phyloP scores from a whole-genome alignment of 164 flowering plant species.

The Warburgia ugandensis region DNA sequence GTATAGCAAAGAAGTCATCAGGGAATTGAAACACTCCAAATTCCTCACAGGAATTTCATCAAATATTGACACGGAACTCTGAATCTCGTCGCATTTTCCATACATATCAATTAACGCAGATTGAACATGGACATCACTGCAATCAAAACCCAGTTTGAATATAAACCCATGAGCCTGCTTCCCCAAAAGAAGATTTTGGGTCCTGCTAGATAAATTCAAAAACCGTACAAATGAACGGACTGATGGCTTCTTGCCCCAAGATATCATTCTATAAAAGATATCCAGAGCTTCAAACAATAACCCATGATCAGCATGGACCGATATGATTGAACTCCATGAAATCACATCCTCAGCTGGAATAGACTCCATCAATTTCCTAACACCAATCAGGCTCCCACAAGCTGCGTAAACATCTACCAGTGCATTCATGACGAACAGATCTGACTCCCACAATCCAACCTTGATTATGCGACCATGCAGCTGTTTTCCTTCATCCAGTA shows the following conservation, averaged over 20 bases:
- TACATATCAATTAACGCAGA: constrained; percentile 76
- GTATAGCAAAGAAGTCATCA: constrained; percentile 40
- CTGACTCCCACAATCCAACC: constrained; percentile 35
- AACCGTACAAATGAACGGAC: constrained; percentile 48
- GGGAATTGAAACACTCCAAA: constrained; percentile 53
- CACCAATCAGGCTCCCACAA: constrained; percentile 39
- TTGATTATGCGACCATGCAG: constrained; percentile 51
- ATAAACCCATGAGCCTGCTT: constrained; percentile 48
- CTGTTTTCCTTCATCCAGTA: constrained; percentile 45
- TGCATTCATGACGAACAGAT: constrained; percentile 57
- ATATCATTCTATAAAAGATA: constrained; percentile 41
- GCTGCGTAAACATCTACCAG: constrained; percentile 69
- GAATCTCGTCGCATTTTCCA: constrained; percentile 58
- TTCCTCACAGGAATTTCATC: constrained; percentile 27
- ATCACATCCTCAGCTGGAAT: constrained; percentile 45
- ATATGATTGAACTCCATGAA: constrained; percentile 73
- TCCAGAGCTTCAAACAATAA: constrained; percentile 35
- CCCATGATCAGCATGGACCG: constrained; percentile 37
- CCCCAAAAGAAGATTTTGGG: constrained; percentile 34
- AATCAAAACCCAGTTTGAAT: constrained; percentile 46
- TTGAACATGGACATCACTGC: constrained; percentile 35
- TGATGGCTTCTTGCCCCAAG: constrained; percentile 59
- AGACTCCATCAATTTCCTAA: constrained; percentile 35
- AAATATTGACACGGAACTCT: constrained; percentile 36
- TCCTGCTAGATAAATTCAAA: constrained; percentile 37